phyloP scores from a whole-genome alignment of 345 rosid species.

The Passiflora organensis region DNA sequence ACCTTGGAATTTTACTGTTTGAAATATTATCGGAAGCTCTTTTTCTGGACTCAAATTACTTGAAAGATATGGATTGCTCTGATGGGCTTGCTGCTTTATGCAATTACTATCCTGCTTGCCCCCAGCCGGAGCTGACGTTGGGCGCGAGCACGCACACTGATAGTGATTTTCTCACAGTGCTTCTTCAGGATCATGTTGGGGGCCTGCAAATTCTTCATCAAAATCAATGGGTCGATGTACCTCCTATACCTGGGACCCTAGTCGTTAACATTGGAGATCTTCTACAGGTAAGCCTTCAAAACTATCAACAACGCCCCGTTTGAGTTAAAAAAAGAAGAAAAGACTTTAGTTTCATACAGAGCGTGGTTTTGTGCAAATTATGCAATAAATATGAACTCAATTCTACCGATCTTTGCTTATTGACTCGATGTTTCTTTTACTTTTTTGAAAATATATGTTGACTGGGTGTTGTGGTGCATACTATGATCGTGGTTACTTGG shows the following conservation, averaged over 20 bases:
- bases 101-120: constrained; percentile 46
- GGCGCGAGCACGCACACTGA: constrained; percentile 33
- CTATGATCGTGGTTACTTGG: too few species aligned
- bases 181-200: constrained; percentile 33
- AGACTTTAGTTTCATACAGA: too few species aligned
- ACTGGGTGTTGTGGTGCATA: too few species aligned
- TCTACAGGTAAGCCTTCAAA: constrained; percentile 27
- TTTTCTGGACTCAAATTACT: constrained; percentile 16
- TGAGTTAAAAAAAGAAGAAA: too few species aligned
- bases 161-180: constrained; percentile 22
- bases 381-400: too few species aligned
- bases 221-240: constrained; percentile 28
- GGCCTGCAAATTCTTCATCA: constrained; percentile 34
- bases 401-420: neutral
- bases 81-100: constrained; percentile 16
- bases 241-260: constrained; percentile 16
- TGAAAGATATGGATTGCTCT: constrained; percentile 21
- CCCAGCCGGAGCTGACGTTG: constrained; percentile 31
- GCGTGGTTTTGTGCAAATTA: too few species aligned
- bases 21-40: constrained; percentile 39
- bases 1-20: constrained; percentile 10
- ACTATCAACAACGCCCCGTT: too few species aligned
- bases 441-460: too few species aligned
- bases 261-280: constrained; percentile 30
- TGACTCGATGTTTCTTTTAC: too few species aligned